Evolutionary conservation across 2,329 filamentous ascomycete genomes (phyloP), one percentile per base, ranked within the genome.

Genomic region (Pseudocercospora vitis): DNA sequence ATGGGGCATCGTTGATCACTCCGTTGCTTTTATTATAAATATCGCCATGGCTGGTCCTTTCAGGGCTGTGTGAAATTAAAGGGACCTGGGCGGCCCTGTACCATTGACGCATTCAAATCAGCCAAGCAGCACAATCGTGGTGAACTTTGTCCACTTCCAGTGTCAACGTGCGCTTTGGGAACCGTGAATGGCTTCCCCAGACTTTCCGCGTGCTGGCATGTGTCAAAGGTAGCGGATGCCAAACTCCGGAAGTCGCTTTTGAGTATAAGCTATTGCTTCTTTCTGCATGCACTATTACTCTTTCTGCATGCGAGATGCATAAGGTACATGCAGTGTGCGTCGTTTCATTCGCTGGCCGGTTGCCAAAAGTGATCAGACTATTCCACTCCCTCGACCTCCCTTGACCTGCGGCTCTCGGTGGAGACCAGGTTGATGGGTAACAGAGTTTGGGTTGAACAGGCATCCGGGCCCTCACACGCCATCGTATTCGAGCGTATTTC

Each of bases 361-460:
- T 11, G n/a, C 24, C 18, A 28, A n/a, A n/a, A n/a, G n/a, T n/a
- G n/a, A n/a, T n/a, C n/a, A n/a, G n/a, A n/a, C n/a, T n/a, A n/a
- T n/a, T n/a, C n/a, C n/a, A n/a, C n/a, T n/a, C n/a, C n/a, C n/a
- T n/a, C n/a, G n/a, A n/a, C n/a, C n/a, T n/a, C n/a, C 42, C 24
- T 28, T 45, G 42, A 14, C 23, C 14, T 45, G 42, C 24, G 42
- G 42, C 42, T 45, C 42, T 45, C 29, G 42, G 21, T 31, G 42
- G 42, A 45, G n/a, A 31, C 42, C 42, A 31, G 42, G 42, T 45
- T 19, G 11, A 7, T 26, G 37, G 37, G 21, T 21, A 21, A 14
- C 9, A 42, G 37, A 42, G 37, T 42, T 42, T 26, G 9, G n/a
- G 37, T 23, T 12, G 9, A 9, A 12, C 37, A 24, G 19, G 37